These are phyloP conservation scores for Fusarium verrucosum DNA, from an alignment of 2,329 filamentous ascomycete genomes.

Conservation along the genomic window DNA sequence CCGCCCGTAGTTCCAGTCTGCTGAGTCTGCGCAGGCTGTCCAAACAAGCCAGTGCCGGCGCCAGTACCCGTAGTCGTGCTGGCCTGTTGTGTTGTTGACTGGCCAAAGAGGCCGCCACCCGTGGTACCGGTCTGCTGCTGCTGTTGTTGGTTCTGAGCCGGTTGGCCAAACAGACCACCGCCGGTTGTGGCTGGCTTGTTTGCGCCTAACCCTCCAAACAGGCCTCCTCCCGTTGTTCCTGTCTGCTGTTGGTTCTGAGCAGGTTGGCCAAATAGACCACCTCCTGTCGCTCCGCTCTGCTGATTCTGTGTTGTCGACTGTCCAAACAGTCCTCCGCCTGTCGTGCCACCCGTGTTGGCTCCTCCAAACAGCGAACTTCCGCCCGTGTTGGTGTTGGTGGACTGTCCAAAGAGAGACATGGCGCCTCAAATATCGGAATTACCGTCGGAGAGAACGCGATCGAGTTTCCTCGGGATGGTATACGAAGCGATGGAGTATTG, in stretches of 20 bases:
- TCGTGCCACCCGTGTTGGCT: conserved; percentile 39
- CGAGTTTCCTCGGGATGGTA: neutral
- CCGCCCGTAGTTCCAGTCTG: conserved; percentile 29
- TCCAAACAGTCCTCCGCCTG: conserved; percentile 48
- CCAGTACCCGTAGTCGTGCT: conserved; percentile 31
- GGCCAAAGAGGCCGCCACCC: conserved; percentile 42
- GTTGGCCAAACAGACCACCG: conserved; percentile 40
- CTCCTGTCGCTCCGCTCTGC: conserved; percentile 32
- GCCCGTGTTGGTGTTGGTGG: conserved; percentile 40
- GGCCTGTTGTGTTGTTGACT: conserved; percentile 35
- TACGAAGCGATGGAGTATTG: conserved; percentile 8
- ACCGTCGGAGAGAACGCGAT: neutral
- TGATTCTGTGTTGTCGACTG: conserved; percentile 43
- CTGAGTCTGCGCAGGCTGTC: conserved; percentile 38
- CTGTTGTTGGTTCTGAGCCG: conserved; percentile 25
- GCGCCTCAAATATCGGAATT: conserved; percentile 18
- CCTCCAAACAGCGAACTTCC: conserved; percentile 41
- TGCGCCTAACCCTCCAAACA: conserved; percentile 47
- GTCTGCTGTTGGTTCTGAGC: conserved; percentile 38
- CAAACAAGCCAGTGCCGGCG: conserved; percentile 42
- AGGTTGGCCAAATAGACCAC: conserved; percentile 44
- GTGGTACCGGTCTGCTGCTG: conserved; percentile 37
- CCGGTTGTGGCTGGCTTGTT: conserved; percentile 39
- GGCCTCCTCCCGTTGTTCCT: conserved; percentile 41
- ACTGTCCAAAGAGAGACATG: conserved; percentile 52